These are phyloP conservation scores for Ceratopteris richardii DNA, from an alignment of 75 land plant species.

Conservation along the genomic window DNA sequence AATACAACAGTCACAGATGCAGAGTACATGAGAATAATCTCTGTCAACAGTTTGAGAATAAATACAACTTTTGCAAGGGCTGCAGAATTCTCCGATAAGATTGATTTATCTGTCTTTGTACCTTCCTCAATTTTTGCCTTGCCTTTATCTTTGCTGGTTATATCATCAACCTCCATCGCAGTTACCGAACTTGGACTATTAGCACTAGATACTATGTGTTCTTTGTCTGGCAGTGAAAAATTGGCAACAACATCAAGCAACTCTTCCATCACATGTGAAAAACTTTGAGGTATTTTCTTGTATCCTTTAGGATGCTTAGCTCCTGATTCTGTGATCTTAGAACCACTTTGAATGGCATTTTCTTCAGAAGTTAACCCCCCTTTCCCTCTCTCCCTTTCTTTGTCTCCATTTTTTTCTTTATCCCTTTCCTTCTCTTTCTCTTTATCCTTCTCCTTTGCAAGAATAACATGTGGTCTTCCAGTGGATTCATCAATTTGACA, in stretches of 20 bases:
- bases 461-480: slow-evolving; percentile 48
- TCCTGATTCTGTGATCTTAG: slow-evolving; percentile 25
- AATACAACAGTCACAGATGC: slow-evolving; percentile 64
- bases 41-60: slow-evolving; percentile 74
- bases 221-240: slow-evolving; percentile 39
- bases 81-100: slow-evolving; percentile 46
- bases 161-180: slow-evolving; percentile 83
- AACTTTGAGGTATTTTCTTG: slow-evolving; percentile 70
- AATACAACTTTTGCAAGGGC: slow-evolving; percentile 68
- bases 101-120: slow-evolving; percentile 17
- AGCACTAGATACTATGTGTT: slow-evolving; percentile 18
- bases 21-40: slow-evolving; percentile 80
- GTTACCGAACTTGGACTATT: slow-evolving; percentile 12
- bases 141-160: slow-evolving; percentile 60
- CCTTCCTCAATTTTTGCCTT: slow-evolving; percentile 66
- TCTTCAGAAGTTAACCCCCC: slow-evolving; percentile 28
- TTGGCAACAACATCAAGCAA: slow-evolving; percentile 77
- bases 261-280: slow-evolving; percentile 77
- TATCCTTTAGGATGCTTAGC: slow-evolving; percentile 49
- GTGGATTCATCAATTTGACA: slow-evolving; percentile 74
- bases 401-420: slow-evolving; percentile 23
- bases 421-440: slow-evolving; percentile 40
- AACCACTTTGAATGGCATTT: slow-evolving; percentile 9
- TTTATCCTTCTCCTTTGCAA: slow-evolving; percentile 81
- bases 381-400: slow-evolving; percentile 36